These are phyloP conservation scores for Hypomontagnella monticulosa DNA, from an alignment of 495 filamentous ascomycete genomes.

Conservation along the genomic window DNA sequence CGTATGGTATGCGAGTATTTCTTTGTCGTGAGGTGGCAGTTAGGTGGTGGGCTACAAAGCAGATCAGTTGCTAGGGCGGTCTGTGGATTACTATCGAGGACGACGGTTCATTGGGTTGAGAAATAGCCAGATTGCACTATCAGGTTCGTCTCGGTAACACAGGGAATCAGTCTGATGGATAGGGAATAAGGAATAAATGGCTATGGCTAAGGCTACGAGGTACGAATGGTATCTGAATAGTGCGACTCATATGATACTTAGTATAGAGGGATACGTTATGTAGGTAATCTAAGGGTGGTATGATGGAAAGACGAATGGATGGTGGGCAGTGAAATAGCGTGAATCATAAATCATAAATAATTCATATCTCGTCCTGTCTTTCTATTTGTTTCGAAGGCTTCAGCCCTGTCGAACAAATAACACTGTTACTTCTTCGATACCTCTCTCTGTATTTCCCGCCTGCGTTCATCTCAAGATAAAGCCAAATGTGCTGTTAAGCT, in stretches of 20 bases:
- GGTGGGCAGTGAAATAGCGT: neutral
- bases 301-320: neutral
- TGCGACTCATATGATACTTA: neutral
- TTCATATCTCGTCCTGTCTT: neutral
- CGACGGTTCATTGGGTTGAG: conserved; percentile 1
- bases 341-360: neutral
- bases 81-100: conserved; percentile 6
- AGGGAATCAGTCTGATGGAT: neutral
- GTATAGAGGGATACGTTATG: neutral
- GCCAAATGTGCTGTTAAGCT: neutral
- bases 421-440: neutral
- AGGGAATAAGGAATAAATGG: neutral
- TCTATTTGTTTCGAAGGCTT: conserved; percentile 19
- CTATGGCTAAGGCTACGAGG: neutral
- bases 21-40: conserved; percentile 20
- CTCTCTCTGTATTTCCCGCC: neutral
- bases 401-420: conserved; percentile 4
- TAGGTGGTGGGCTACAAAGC: conserved; percentile 13
- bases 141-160: neutral
- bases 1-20: neutral
- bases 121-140: neutral
- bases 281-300: neutral
- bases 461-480: neutral
- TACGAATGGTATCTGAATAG: no score
- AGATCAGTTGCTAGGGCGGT: neutral